These are phyloP conservation scores for Xylaria sp. DNA, from an alignment of 2,329 filamentous ascomycete species.

Conservation along the genomic window DNA sequence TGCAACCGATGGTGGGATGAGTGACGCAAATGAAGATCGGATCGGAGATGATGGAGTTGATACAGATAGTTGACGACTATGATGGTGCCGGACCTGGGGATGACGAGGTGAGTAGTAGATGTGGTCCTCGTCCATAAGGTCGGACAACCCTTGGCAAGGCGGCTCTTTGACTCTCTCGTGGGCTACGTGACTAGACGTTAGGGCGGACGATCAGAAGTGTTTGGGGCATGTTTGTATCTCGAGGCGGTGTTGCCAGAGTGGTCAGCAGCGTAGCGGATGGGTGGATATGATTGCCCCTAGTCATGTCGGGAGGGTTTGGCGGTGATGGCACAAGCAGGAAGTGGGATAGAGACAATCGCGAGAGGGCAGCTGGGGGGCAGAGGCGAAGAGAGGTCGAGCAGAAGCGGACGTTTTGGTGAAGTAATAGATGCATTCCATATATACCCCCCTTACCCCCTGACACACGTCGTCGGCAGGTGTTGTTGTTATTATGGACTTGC, in stretches of 20 bases:
- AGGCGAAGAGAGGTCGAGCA: neutral
- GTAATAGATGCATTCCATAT: neutral
- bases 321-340: conserved; percentile 14
- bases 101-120: conserved; percentile 2
- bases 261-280: neutral
- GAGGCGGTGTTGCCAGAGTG: neutral
- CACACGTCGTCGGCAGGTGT: neutral
- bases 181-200: neutral
- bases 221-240: neutral
- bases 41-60: conserved; percentile 1
- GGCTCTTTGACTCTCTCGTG: neutral
- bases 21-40: neutral
- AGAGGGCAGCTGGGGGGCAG: neutral
- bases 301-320: neutral
- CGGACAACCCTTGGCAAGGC: conserved; percentile 3
- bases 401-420: neutral
- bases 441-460: conserved; percentile 6
- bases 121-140: conserved; percentile 7
- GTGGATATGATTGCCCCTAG: neutral
- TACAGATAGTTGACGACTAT: conserved; percentile 1
- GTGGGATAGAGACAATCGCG: neutral
- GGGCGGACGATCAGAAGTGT: neutral
- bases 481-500: neutral
- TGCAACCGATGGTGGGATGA: conserved; percentile 4
- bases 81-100: neutral